phyloP scores from a whole-genome alignment of 345 rosid species.

The Eucalyptus sp. region DNA sequence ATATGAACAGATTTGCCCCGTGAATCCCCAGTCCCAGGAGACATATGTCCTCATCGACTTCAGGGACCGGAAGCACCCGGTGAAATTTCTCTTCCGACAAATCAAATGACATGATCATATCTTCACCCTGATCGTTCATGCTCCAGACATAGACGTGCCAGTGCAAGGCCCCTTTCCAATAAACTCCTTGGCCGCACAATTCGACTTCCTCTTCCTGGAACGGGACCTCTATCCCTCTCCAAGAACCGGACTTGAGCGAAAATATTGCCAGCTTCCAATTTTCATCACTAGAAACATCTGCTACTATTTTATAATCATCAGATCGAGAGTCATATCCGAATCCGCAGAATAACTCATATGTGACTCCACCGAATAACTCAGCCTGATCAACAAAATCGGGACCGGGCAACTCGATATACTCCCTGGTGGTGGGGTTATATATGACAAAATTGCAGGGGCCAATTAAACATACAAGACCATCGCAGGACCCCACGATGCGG shows the following conservation, averaged over 20 bases:
- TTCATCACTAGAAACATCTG: neutral
- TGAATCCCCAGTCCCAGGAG: neutral
- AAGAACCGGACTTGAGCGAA: neutral
- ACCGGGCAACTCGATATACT: neutral
- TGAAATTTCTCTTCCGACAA: neutral
- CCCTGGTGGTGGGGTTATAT: neutral
- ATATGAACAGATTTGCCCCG: neutral
- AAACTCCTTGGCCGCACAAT: neutral
- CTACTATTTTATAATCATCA: neutral
- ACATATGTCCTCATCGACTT: neutral
- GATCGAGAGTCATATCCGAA: neutral
- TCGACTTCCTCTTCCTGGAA: fast-evolving
- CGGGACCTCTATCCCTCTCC: neutral
- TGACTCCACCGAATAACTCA: neutral
- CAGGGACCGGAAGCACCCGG: neutral
- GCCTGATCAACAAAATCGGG: neutral
- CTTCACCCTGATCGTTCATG: fast-evolving
- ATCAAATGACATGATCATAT: neutral
- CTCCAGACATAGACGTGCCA: neutral
- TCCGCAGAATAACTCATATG: neutral
- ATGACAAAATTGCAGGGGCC: neutral
- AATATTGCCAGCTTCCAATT: neutral
- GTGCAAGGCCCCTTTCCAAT: neutral
- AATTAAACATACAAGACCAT: neutral
- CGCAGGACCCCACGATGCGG: neutral